Conservation (phyloP, 345 rosid species). For the Geranium rotundifolium region DNA sequence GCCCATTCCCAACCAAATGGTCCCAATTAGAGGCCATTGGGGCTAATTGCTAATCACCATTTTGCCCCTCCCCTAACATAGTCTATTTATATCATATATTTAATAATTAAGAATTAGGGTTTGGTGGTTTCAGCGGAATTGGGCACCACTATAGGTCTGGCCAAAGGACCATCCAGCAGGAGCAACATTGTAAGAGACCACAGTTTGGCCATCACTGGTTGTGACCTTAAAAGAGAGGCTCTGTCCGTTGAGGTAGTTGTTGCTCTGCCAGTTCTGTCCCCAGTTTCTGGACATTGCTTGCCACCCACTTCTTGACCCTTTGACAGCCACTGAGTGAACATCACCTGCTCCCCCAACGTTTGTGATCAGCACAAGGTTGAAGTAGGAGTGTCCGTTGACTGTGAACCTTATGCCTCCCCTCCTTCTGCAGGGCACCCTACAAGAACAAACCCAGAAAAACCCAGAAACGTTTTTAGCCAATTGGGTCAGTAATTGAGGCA, state of each 20-base stretch:
- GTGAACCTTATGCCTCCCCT: slow-evolving; percentile 69
- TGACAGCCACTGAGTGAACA: slow-evolving; percentile 43
- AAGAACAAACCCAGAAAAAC: neutral
- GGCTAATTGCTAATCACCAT: neutral
- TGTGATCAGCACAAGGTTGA: slow-evolving; percentile 59
- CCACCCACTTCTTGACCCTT: slow-evolving; percentile 69
- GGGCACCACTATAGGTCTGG: slow-evolving; percentile 54
- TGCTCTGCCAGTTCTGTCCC: slow-evolving; percentile 87
- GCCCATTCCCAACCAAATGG: slow-evolving; percentile 13
- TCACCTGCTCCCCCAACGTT: slow-evolving; percentile 85
- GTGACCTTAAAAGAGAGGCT: slow-evolving; percentile 67
- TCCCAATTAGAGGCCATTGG: neutral
- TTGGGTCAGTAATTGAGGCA: too few species aligned
- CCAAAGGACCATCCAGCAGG: slow-evolving; percentile 73
- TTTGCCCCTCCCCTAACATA: neutral
- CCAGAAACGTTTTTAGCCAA: neutral
- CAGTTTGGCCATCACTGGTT: slow-evolving; percentile 52
- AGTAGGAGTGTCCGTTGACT: slow-evolving; percentile 72
- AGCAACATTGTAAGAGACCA: slow-evolving; percentile 49
- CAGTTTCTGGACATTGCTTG: slow-evolving; percentile 73
- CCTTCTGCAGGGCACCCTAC: slow-evolving; percentile 59
- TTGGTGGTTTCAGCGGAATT: slow-evolving; percentile 25
- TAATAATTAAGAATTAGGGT: neutral
- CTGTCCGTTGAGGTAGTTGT: slow-evolving; percentile 57
- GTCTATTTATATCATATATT: slow-evolving; percentile 6